Conservation (phyloP, 2,329 filamentous ascomycete genomes). For the Aspergillus carbonarius region DNA sequence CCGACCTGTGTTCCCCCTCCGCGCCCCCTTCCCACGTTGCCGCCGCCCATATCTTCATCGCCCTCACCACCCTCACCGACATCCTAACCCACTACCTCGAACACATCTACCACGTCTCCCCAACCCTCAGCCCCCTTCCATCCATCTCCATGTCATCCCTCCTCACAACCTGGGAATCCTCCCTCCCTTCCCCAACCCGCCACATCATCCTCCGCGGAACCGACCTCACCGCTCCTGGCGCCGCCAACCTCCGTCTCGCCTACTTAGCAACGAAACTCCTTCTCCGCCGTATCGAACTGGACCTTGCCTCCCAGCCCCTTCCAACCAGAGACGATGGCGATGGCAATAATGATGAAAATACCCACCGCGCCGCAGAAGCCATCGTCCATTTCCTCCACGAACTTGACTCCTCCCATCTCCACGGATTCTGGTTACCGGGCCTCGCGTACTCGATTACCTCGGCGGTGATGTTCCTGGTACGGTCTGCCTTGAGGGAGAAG, state of each 20-base stretch:
- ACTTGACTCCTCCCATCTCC: constrained; percentile 44
- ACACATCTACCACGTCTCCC: constrained; percentile 35
- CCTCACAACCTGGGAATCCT: constrained; percentile 49
- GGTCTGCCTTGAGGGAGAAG: constrained; percentile 50
- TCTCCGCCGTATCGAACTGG: constrained; percentile 49
- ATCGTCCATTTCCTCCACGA: constrained; percentile 52
- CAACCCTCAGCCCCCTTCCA: constrained; percentile 22
- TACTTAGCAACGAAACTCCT: constrained; percentile 53
- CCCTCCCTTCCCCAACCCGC: constrained; percentile 40
- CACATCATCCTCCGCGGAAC: constrained; percentile 46
- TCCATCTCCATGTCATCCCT: constrained; percentile 37
- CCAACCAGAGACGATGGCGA: neutral
- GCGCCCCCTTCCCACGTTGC: constrained; percentile 16
- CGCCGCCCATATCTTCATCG: constrained; percentile 46
- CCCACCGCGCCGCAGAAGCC: constrained; percentile 49
- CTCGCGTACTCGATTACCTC: constrained; percentile 51
- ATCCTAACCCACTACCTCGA: constrained; percentile 40
- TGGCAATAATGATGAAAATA: constrained; percentile 39
- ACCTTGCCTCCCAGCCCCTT: constrained; percentile 31
- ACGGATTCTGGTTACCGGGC: constrained; percentile 54
- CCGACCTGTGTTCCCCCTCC: constrained; percentile 31
- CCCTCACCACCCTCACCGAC: constrained; percentile 48
- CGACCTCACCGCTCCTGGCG: constrained; percentile 44
- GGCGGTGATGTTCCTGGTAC: constrained; percentile 52
- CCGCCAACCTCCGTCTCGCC: constrained; percentile 53